phyloP scores from a whole-genome alignment of 176 grass and related monocot genomes.

The Coix lacrymajobi region DNA sequence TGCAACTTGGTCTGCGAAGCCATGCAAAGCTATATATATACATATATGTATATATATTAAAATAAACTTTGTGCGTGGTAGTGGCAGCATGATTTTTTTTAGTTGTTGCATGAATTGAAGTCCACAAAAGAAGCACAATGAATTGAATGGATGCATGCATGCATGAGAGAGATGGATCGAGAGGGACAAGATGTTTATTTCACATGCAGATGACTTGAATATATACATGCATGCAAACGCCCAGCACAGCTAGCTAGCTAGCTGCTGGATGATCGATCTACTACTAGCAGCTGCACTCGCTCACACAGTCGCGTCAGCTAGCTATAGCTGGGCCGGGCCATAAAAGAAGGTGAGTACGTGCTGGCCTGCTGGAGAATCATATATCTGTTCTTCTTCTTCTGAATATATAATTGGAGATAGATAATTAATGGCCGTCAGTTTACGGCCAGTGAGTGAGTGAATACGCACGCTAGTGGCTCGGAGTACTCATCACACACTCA shows the following conservation, averaged over 20 bases:
- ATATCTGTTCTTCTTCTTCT: no score
- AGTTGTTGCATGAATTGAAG: no score
- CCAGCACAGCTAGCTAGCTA: background rate
- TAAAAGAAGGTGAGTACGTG: conserved; percentile 17
- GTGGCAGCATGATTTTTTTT: no score
- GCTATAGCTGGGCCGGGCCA: no score
- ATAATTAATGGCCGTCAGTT: conserved; percentile 32
- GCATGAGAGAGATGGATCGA: conserved; percentile 17
- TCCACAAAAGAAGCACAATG: background rate
- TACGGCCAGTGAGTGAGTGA: conserved; percentile 48
- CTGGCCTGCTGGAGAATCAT: background rate
- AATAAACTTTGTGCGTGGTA: no score
- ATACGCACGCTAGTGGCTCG: background rate
- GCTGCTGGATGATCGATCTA: background rate
- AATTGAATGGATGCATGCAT: conserved; percentile 6
- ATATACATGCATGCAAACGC: conserved; percentile 26
- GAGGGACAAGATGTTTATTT: conserved; percentile 66
- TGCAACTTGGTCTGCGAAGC: conserved; percentile 10
- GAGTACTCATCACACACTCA: background rate
- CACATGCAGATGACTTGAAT: conserved; percentile 46
- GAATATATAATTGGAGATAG: conserved; percentile 35
- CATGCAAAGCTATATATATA: conserved; percentile 7
- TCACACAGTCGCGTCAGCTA: background rate
- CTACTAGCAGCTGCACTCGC: background rate
- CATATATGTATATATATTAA: background rate